Evolutionary conservation across 2,329 filamentous ascomycete species (phyloP), one percentile per base, ranked within the genome.

Genomic region (Cordyceps militaris): DNA sequence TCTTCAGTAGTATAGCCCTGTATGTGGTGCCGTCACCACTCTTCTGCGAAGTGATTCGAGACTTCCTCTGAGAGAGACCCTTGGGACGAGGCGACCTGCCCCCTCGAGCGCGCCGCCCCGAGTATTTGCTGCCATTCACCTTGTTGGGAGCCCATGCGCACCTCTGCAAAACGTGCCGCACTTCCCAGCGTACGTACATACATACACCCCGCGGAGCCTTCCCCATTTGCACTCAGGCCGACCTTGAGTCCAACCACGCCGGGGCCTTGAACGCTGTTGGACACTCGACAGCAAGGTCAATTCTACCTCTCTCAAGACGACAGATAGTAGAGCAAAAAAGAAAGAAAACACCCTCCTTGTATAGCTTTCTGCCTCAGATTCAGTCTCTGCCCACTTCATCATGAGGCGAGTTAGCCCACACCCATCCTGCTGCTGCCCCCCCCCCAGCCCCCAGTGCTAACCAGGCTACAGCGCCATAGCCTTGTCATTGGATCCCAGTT

Each of bases 391-490:
- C 42, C 23, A 32, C 24, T 19, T 21, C 53, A 56, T 44, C 32
- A 56, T 56, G 53, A 56, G 53, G 53, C 49, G 30, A 42, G 53
- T 56, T n/a, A 16, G 44, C 30, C 32, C 23, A 32, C 43, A 24
- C 43, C 44, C 28, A 56, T 32, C 43, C 26, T 24, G 30, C 13
- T 26, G 40, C 14, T n/a, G n/a, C n/a, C n/a, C n/a, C n/a, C n/a
- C n/a, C 53, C 53, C 53, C 44, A 40, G 28, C 30, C 42, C 40
- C 40, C 21, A 30, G 28, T 56, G 32, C 53, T 56, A 56, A 56
- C 34, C 53, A 49, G 53, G 53, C 53, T 56, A 32, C 44, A 56
- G 53, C 53, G 43, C 53, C 44, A 48, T 56, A 56, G 53, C 53
- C 53, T 56, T 56, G 44, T 49, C 53, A 46, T 56, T 56, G 53